Percentiles rank a stretch among this genome's conserved stretches.
These are phyloP conservation scores for Tulasnella sp. DNA, from an alignment of 768 basidiomycete genomes.

Conservation along the genomic window DNA sequence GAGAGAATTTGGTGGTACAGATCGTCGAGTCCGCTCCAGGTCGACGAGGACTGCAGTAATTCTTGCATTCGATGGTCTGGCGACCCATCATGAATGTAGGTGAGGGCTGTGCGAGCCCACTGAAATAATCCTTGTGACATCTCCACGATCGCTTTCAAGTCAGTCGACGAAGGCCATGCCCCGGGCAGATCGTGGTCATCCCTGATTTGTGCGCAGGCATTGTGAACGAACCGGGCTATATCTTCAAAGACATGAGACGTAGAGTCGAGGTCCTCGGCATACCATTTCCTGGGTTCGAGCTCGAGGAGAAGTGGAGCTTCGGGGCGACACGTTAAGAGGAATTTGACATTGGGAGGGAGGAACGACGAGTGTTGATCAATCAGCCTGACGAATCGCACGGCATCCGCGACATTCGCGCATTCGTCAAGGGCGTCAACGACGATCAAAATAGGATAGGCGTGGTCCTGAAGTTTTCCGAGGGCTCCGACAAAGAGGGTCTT, in stretches of 20 bases:
- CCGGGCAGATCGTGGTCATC: not conserved
- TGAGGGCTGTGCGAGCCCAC: no score
- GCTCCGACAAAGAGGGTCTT: not conserved
- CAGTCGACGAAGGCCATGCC: no score
- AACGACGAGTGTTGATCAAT: not conserved
- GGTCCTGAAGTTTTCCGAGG: not conserved
- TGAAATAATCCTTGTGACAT: no score
- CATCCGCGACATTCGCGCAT: not conserved
- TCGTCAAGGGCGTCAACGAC: not conserved
- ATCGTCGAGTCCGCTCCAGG: no score
- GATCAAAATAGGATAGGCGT: not conserved
- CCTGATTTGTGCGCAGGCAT: not conserved
- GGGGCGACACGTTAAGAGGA: not conserved
- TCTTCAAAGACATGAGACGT: not conserved
- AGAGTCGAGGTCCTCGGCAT: not conserved
- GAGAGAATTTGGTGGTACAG: no score
- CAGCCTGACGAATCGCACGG: not conserved
- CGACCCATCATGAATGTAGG: no score
- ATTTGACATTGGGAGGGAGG: not conserved
- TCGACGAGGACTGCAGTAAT: no score
- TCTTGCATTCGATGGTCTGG: no score
- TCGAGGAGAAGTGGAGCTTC: not conserved
- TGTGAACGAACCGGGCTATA: not conserved
- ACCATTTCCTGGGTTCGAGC: not conserved
- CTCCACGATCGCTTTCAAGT: no score